Base-by-base conservation (phyloP, 73 alveolate genomes). In the Symbiodinium pilosum region DNA sequence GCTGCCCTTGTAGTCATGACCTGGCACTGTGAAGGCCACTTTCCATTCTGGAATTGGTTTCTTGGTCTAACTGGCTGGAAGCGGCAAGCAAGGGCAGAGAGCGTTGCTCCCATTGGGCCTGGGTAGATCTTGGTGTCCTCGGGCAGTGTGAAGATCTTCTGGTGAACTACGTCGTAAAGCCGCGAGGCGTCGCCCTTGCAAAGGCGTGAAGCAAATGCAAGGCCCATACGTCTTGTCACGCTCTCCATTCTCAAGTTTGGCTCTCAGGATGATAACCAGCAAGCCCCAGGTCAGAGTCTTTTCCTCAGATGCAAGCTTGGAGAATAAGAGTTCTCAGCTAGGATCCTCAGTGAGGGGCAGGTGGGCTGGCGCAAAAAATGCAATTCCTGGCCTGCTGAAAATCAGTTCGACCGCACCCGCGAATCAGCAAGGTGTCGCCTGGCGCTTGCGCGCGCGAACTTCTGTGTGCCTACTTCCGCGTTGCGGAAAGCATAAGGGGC, bases 341-440 rank as follows among this genome's bases (percentile, higher is more conserved):
- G n/a, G n/a, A n/a, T 47, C 16, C 28, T 51, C 68, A 16, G 28
- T 51, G 12, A 16, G 68, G 21, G 68, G 68, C 4, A 51, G 21
- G 68, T 51, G 12, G 21, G 28, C 68, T 16, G 68, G 7, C 68
- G 21, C 21, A 16, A 2, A 24, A 0, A 51, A 51, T 14, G 34
- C 71, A 6, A 4, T 0, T 30, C 30, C 34, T 16, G 42, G 32
- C 97, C 97, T 91, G 97, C 88, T 93, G 99, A 41, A 93, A 93
- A 41, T 93, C 99, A 9, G 99, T 93, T 44, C 99, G 84, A 20
- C 99, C 99, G 41, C 99, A 81, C 8, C 99, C 99, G 1, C 99
- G 84, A 64, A 93, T 93, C 54, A 93, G 93, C 93, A 93, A 42
- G 26, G 99, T 41, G 44, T 93, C 99, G 47, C 99, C 99, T 75